These are phyloP conservation scores for Bisporella sp. DNA, from an alignment of 2,329 filamentous ascomycete species.

Conservation along the genomic window DNA sequence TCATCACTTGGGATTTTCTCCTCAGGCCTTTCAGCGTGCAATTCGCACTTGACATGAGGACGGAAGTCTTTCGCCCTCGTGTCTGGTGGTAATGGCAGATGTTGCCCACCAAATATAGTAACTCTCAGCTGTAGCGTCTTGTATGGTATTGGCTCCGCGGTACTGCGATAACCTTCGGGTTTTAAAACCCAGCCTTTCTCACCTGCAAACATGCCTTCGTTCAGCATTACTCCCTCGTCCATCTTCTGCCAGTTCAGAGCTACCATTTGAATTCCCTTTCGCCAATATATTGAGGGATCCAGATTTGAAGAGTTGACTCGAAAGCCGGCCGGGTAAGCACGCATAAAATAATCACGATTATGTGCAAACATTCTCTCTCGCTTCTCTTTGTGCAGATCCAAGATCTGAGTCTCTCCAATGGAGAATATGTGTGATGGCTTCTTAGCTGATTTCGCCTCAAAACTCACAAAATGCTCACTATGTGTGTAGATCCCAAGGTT, in stretches of 20 bases:
- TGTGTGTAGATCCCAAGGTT: slow-evolving; percentile 79
- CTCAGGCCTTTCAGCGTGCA: slow-evolving; percentile 65
- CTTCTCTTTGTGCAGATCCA: slow-evolving; percentile 50
- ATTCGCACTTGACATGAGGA: slow-evolving; percentile 70
- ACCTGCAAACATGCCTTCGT: slow-evolving; percentile 83
- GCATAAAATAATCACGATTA: slow-evolving; percentile 77
- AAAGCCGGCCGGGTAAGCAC: slow-evolving; percentile 78
- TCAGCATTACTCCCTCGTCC: slow-evolving; percentile 93
- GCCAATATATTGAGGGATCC: slow-evolving; percentile 80
- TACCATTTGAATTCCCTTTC: slow-evolving; percentile 82
- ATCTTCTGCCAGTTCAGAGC: slow-evolving; percentile 91
- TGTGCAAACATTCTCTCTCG: slow-evolving; percentile 63
- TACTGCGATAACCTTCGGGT: slow-evolving; percentile 62
- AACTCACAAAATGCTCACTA: slow-evolving; percentile 71
- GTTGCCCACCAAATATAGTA: slow-evolving; percentile 69
- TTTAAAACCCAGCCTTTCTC: slow-evolving; percentile 82
- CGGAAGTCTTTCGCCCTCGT: slow-evolving; percentile 47
- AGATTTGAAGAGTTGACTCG: slow-evolving; percentile 81
- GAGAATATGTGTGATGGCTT: slow-evolving; percentile 62
- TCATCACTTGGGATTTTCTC: slow-evolving; percentile 25
- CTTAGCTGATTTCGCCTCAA: slow-evolving; percentile 57
- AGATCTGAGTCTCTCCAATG: slow-evolving; percentile 56
- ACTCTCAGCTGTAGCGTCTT: slow-evolving; percentile 61
- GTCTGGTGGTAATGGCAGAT: slow-evolving; percentile 59
- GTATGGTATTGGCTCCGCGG: slow-evolving; percentile 28